Evolutionary conservation across 306 rosid species (phyloP), one percentile per base, ranked within the genome.

Genomic region (Leucaena leucocephala): DNA sequence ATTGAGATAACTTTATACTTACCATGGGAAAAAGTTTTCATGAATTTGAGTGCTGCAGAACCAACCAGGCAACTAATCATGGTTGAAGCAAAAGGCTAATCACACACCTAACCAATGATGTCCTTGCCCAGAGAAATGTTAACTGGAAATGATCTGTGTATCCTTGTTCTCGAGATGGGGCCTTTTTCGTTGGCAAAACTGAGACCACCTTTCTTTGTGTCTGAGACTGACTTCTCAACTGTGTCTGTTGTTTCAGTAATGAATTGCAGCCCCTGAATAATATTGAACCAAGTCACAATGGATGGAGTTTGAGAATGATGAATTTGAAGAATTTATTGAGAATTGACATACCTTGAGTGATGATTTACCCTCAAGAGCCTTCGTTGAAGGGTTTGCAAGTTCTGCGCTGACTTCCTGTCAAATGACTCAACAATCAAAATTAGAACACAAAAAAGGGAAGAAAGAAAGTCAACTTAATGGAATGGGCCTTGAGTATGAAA

Each of bases 201-300:
- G 75, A 71, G 68, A 66, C 82, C 82, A 39, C 48, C 72, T 72
- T 76, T 76, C 79, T 76, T 72, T 19, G 72, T 71, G 71, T 40
- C 61, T 66, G 58, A 10, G 27, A 74, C 62, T 10, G 82, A 71
- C 4, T 76, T 84, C 79, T 76, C 82, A 45, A 49, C 71, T 5
- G 79, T 27, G 52, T 76, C 67, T 46, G 67, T n/a, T 64, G 84
- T 71, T 35, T 77, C 77, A 57, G 87, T 61, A 66, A 84, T 22
- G 82, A 84, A 84, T 84, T 84, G 87, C 71, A 84, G 58, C 44
- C 87, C 87, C 87, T 84, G 79, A 57, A 80, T 71, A 9, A 66
- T 57, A 35, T 15, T 40, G 44, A 74, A 73, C 55, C 62, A 65
- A 45, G 76, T 76, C 55, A 68, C 54, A 21, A 42, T 5, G 50